Base-by-base conservation (phyloP, 108 stramenopile species). In the Skeletonema menzelii region DNA sequence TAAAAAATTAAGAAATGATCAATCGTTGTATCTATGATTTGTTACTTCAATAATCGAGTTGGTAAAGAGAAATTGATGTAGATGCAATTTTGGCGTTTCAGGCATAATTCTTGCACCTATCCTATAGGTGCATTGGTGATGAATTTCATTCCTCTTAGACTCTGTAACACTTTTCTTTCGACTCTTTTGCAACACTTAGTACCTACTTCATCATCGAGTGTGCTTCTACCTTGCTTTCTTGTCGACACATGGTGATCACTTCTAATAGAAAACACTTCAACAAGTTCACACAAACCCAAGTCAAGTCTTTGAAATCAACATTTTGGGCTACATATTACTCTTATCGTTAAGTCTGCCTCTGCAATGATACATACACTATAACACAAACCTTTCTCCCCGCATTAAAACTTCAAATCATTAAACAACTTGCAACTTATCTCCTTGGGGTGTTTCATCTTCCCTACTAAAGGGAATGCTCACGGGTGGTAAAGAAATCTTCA, bases 1-100 rank as follows among this genome's bases (percentile, higher is more conserved):
- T 47, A 47, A 47, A 47, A 47, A 47, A 47, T 47, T 47, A 47
- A 47, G 46, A 47, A 47, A 47, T 19, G 46, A 47, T 47, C 46
- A 47, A 47, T 47, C 46, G 46, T 47, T 47, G 46, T 47, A 5
- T 13, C 17, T 19, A 12, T 19, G 10, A 4, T 47, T 47, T 47
- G 46, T 1, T 6, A 46, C 5, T 19, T 7, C 5, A 3, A 19
- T 17, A 1, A 17, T 46, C n/a, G 17, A 46, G 44, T 14, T 42
- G 10, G 40, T 42, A 7, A 42, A 14, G 40, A 42, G 40, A 42
- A 46, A 8, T 35, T 6, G 34, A 8, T 8, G 1, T 8, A 8
- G 8, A 8, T 35, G 34, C 34, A 8, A 8, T 35, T 7, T 0
- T 1, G 6, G 0, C 34, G 34, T 8, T 35, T 8, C 34, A 35